phyloP scores from a whole-genome alignment of 352 stramenopile genomes.

The Phytophthora pinifolia region DNA sequence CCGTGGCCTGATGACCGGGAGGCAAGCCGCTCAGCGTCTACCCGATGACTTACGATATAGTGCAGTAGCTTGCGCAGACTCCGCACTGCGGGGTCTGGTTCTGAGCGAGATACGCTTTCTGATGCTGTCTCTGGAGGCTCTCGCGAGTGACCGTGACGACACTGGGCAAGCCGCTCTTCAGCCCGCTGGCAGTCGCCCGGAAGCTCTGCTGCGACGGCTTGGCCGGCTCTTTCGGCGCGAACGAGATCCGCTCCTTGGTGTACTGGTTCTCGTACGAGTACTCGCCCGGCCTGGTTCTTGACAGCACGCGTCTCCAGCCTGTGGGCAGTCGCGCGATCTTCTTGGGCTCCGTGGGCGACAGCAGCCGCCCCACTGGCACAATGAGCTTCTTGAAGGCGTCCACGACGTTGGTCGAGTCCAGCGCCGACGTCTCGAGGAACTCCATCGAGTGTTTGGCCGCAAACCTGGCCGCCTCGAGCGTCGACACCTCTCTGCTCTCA shows the following conservation, averaged over 20 bases:
- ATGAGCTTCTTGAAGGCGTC: conserved; percentile 90
- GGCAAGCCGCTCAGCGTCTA: conserved; percentile 13
- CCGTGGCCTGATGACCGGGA: conserved; percentile 28
- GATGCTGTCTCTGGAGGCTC: conserved; percentile 82
- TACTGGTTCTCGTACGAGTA: conserved; percentile 92
- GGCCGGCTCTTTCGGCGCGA: conserved; percentile 79
- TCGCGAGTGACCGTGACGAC: conserved; percentile 78
- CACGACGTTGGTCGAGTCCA: conserved; percentile 86
- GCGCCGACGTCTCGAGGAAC: conserved; percentile 84
- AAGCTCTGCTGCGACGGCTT: conserved; percentile 90
- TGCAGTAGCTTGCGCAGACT: conserved; percentile 49
- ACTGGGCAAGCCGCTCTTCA: conserved; percentile 32
- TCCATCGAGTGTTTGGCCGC: conserved; percentile 80
- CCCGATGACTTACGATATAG: conserved; percentile 50
- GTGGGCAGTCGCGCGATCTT: conserved; percentile 69
- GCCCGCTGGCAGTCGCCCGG: conserved; percentile 30
- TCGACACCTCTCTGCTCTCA: conserved; percentile 81
- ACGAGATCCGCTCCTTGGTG: conserved; percentile 86
- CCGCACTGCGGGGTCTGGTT: conserved; percentile 67
- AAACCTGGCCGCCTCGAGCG: conserved; percentile 82
- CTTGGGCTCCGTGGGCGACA: conserved; percentile 61
- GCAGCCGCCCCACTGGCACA: conserved; percentile 74
- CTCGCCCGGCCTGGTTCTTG: conserved; percentile 79
- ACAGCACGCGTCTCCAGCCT: conserved; percentile 81
- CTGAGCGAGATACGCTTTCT: conserved; percentile 80